Evolutionary conservation across 768 basidiomycete species (phyloP).

Genomic region (Psilocybe subaeruginosa): DNA sequence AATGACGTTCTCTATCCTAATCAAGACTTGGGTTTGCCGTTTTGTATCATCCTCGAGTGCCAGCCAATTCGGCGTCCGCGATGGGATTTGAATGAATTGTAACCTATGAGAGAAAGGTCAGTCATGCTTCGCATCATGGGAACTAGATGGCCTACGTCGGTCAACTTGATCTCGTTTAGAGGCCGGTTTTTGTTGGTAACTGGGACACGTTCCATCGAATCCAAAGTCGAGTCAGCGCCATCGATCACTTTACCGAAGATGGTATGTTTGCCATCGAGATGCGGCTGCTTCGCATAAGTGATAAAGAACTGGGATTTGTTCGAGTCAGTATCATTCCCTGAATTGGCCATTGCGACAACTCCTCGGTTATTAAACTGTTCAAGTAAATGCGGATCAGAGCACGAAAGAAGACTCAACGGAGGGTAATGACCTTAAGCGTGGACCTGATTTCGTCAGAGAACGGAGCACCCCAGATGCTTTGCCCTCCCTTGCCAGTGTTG

Average conservation of each 20-base stretch:
- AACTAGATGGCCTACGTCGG: conserved; percentile 55
- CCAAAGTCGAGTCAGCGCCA: conserved; percentile 91
- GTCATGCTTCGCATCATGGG: conserved; percentile 5
- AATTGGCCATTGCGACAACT: conserved; percentile 97
- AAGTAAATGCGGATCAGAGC: conserved; percentile 24
- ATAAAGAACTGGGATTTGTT: conserved; percentile 94
- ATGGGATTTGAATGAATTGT: conserved; percentile 96
- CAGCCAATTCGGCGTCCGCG: conserved; percentile 68
- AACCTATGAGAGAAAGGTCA: conserved; percentile 45
- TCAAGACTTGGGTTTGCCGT: conserved; percentile 1
- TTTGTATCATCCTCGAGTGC: conserved; percentile 29
- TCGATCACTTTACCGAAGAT: conserved; percentile 99
- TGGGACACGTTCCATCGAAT: conserved; percentile 90
- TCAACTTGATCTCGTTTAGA: conserved; percentile 80
- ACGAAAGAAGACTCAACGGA: conserved; percentile 9
- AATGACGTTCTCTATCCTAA: neutral
- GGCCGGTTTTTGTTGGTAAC: conserved; percentile 93
- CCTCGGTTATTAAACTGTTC: conserved; percentile 92
- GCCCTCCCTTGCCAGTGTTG: conserved; percentile 93
- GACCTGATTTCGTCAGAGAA: conserved; percentile 93
- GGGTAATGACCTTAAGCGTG: conserved; percentile 78
- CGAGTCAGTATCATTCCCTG: conserved; percentile 88
- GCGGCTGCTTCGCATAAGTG: conserved; percentile 90
- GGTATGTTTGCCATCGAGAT: conserved; percentile 93
- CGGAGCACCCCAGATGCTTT: conserved; percentile 93